Conservation (phyloP, 2,329 filamentous ascomycete genomes). For the Penicillium occitanis region DNA sequence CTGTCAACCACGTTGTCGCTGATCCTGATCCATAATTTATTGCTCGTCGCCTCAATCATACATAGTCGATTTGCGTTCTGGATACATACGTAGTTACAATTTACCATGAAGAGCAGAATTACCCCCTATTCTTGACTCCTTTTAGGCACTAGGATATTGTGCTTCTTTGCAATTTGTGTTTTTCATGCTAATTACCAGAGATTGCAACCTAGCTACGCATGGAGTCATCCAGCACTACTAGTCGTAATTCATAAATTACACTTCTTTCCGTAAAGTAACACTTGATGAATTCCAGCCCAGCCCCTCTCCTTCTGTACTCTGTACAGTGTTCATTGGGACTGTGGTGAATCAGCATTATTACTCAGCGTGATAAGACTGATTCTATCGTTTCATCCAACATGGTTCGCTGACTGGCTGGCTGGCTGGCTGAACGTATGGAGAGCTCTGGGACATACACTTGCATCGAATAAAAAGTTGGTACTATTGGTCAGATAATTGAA, state of each 20-base stretch:
- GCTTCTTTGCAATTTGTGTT: neutral
- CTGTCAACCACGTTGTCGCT: slow-evolving; percentile 23
- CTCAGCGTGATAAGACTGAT: slow-evolving; percentile 5
- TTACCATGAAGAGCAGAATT: neutral
- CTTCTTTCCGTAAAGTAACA: neutral
- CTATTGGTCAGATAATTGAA: neutral
- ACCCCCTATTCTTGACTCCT: neutral
- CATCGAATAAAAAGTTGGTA: neutral
- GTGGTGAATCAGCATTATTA: slow-evolving; percentile 7
- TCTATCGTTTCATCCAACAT: neutral
- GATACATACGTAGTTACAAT: neutral
- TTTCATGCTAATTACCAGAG: neutral
- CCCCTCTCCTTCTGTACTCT: neutral
- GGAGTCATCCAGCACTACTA: neutral
- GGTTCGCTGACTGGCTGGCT: neutral
- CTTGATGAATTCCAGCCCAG: neutral
- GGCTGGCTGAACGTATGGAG: neutral
- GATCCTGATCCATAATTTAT: slow-evolving; percentile 17
- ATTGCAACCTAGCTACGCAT: neutral
- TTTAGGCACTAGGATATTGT: neutral
- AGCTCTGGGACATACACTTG: neutral
- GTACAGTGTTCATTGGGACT: neutral
- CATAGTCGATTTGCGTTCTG: neutral
- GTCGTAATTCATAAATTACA: neutral
- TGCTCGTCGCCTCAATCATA: neutral